phyloP scores from a whole-genome alignment of 805 yeast species.

The Schwanniomyces occidentalis region DNA sequence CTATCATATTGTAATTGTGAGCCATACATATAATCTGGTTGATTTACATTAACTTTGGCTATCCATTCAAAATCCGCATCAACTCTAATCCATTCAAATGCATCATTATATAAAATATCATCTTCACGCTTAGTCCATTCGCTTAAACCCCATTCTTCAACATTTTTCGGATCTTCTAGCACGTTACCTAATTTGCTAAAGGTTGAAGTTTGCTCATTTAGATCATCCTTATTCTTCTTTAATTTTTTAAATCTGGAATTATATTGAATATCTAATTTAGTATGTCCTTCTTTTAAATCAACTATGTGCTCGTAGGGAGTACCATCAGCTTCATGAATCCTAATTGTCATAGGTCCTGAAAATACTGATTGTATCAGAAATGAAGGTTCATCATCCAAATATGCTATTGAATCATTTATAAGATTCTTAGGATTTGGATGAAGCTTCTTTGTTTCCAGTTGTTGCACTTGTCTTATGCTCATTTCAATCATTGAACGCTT shows the following conservation, averaged over 20 bases:
- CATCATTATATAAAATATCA: slow-evolving; percentile 70
- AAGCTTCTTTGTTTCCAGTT: slow-evolving; percentile 48
- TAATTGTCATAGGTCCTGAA: slow-evolving; percentile 93
- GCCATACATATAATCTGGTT: slow-evolving; percentile 93
- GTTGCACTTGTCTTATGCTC: slow-evolving; percentile 89
- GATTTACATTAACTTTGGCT: slow-evolving; percentile 74
- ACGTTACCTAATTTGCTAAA: slow-evolving; percentile 73
- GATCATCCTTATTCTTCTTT: slow-evolving; percentile 60
- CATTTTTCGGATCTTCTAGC: slow-evolving; percentile 58
- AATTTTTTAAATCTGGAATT: slow-evolving; percentile 88
- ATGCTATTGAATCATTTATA: slow-evolving; percentile 44
- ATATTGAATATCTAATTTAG: slow-evolving; percentile 90
- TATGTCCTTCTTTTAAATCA: slow-evolving; percentile 78
- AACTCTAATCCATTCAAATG: slow-evolving; percentile 97
- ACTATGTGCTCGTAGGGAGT: slow-evolving; percentile 98
- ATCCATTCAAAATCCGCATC: slow-evolving; percentile 99
- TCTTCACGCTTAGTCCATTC: slow-evolving; percentile 74
- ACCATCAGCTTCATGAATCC: slow-evolving; percentile 98
- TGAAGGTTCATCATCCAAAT: slow-evolving; percentile 42
- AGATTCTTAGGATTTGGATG: slow-evolving; percentile 43
- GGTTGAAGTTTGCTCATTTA: slow-evolving; percentile 36
- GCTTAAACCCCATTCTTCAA: slow-evolving; percentile 67
- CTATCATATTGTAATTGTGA: slow-evolving; percentile 93
- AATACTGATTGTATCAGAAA: slow-evolving; percentile 54
- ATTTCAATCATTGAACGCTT: slow-evolving; percentile 92